Base-by-base conservation (phyloP, 2,329 filamentous ascomycete genomes). In the Colletotrichum viniferum region DNA sequence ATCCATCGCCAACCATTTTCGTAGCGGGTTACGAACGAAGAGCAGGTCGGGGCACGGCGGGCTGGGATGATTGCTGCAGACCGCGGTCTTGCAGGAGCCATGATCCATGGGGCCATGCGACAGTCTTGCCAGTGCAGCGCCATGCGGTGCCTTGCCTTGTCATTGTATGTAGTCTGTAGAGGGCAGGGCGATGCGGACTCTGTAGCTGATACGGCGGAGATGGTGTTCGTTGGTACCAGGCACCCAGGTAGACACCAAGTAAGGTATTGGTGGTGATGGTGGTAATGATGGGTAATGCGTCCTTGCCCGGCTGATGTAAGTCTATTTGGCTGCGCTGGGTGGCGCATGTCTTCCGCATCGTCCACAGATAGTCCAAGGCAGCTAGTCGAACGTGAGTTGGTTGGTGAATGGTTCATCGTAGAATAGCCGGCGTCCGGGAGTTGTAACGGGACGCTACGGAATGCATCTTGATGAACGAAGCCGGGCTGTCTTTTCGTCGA, bases 61-160 rank as follows among this genome's bases (percentile, higher is more conserved):
- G 64, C 73, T 55, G 63, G 69, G 69, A 61, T 76, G 48, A 48
- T 26, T 73, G 63, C 69, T 69, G 73, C 58, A 76, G 48, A 34
- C 24, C 56, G 28, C 26, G 58, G 26, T 64, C 38, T 26, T 69
- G 64, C 58, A 64, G 43, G 30, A 69, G 38, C 63, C 73, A 64
- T 73, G 73, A 69, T 73, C 58, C 73, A 75, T 73, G 70, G 64
- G 73, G 73, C 69, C 58, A 69, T 73, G 69, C 56, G 63, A 72
- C 55, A 34, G 28, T 38, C 24, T 56, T 43, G 56, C 62, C 56
- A 38, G 21, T 63, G 43, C 62, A 38, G 21, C 56, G 43, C 62
- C 73, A 75, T 74, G 68, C 72, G 63, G 34, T 36, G 58, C 63
- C 63, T 68, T 58, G 63, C 63, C 63, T 68, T 58, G 63, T 73